Evolutionary conservation across 305 asterid genomes (phyloP), one percentile per base, ranked within the genome.

Genomic region (Ilex paraguariensis): DNA sequence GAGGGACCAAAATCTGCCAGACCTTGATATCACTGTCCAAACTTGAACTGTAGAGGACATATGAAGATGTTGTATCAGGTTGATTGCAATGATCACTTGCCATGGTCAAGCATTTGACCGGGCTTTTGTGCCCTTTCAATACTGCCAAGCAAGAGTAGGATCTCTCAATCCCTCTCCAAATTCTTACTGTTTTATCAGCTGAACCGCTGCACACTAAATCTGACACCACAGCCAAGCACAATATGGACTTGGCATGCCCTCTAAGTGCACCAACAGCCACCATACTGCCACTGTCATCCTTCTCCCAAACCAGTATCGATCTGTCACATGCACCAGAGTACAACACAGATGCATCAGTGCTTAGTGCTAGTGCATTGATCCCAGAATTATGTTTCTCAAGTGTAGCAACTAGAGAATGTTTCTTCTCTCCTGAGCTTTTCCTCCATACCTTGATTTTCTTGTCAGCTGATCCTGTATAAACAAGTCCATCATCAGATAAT

Each of bases 391-490:
- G 96, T 53, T 69, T 77, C 59, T 75, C 84, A 21, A 86, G 64
- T 33, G 83, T 79, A 2, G 82, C 72, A 48, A 76, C 77, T 50
- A 82, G 57, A 4, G 75, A 65, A 67, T 84, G 90, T 3, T 56
- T 66, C 56, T 66, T 79, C 14, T 72, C 79, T 56, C 76, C 82
- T 6, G 62, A 32, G 3, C 51, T 57, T 66, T 58, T 75, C 72
- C 58, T 79, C 95, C 96, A 88, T 12, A 79, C 79, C 71, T 84
- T 86, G 69, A 88, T 81, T 67, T 70, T 88, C 73, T 62, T 75
- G 74, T 88, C 96, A 36, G 96, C 75, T 61, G 96, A 86, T 62
- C 79, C 96, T 1, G 96, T 86, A 68, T 75, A 84, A 51, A 86
- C 70, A 51, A 54, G 64, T 5, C 82, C 84, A 6, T 78, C 71